Base-by-base conservation (phyloP, 148 eudicot genomes). In the Drosera capensis region DNA sequence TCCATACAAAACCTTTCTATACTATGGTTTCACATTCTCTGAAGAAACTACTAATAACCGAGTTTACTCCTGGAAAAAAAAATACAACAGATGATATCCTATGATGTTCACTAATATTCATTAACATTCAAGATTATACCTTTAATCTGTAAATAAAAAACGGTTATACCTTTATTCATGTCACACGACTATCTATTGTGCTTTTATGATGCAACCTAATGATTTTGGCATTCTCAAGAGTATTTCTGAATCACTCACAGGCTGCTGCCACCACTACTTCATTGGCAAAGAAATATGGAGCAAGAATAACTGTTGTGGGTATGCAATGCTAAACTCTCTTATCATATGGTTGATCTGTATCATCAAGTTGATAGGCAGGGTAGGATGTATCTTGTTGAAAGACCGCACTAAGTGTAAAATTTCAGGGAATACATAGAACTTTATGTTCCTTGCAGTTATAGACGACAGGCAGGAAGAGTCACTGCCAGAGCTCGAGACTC, bases 281-380 rank as follows among this genome's bases (percentile, higher is more conserved):
- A 58, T 67, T 90, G 74, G 95, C 93, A 7, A 90, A 85, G 63
- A 90, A 85, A 67, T 90, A 85, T 60, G 95, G 94, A 20, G 95
- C 95, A 53, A 94, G 85, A 34, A 81, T 90, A 57, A 90, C 99
- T 49, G 93, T 90, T 39, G 82, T 90, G 25, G 99, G 99, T 90
- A 71, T 40, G 88, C 49, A 43, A 14, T 2, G 20, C 15, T 15
- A 39, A 3, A 12, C 45, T 36, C 8, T 34, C 29, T 8, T 11
- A 5, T 19, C 23, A 18, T 17, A 3, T 8, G 7, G 20, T 41
- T 7, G 11, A 18, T 41, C 43, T 41, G 14, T 11, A 18, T 25
- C 48, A 40, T 52, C 26, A 13, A 51, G 43, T 48, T 48, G 54
- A 30, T 30, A 30, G 35, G 6, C 11, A 15, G 38, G 2, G 14